phyloP scores from a whole-genome alignment of 106 monocot species.

The Platanthera zijinensis region DNA sequence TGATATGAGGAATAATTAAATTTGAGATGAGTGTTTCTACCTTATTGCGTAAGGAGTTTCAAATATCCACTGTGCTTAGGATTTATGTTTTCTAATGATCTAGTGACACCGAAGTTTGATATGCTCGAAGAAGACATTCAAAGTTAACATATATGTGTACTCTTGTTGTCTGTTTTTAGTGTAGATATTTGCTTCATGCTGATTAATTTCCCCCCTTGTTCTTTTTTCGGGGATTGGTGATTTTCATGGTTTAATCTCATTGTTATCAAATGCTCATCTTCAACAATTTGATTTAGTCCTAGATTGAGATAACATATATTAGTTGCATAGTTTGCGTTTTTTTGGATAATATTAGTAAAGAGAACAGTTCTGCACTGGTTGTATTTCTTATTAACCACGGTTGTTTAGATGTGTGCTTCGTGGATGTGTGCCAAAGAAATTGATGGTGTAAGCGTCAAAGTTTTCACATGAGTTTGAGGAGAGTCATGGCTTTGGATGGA shows the following conservation, averaged over 20 bases:
- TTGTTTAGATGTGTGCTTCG: conserved; percentile 76
- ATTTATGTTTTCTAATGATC: not conserved
- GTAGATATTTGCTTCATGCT: not conserved
- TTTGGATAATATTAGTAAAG: not conserved
- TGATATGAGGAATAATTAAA: too few relatives aligned
- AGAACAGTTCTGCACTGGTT: not conserved
- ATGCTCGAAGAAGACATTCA: not conserved
- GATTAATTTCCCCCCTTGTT: not conserved
- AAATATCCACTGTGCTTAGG: not conserved
- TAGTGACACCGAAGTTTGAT: not conserved
- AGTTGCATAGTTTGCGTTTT: not conserved
- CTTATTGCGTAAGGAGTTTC: not conserved
- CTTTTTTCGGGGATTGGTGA: not conserved
- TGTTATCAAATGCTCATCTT: not conserved
- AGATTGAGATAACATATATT: not conserved
- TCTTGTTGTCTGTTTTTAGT: not conserved
- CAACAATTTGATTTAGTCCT: conserved; percentile 3
- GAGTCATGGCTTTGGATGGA: conserved; percentile 98
- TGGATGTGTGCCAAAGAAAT: conserved; percentile 95
- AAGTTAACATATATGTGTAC: not conserved
- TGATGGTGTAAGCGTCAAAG: conserved; percentile 90
- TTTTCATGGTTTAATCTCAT: not conserved
- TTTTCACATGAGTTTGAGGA: conserved; percentile 95
- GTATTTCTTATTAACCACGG: not conserved
- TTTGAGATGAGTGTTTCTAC: not conserved